A percentile compares a stretch with the other conserved stretches of the same genome.
Evolutionary conservation across 768 basidiomycete genomes (phyloP).

Genomic region (Suillus americanus): DNA sequence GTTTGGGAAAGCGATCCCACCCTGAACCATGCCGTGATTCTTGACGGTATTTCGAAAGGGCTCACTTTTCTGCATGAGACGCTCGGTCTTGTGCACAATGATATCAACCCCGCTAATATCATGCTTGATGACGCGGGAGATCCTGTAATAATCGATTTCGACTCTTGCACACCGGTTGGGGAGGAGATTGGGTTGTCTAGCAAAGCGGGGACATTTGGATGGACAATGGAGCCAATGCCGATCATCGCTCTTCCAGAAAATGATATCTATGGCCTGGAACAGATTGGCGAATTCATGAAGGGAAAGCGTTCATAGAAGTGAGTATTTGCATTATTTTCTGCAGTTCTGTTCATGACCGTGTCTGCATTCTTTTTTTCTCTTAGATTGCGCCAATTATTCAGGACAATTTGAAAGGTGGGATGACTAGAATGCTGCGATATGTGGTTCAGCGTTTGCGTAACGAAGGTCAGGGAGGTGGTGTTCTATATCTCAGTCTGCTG

Average conservation of each 20-base stretch:
- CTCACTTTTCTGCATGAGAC: constrained; percentile 23
- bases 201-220: background rate
- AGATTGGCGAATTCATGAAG: background rate
- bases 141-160: constrained; percentile 27
- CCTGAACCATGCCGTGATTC: background rate
- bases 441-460: background rate
- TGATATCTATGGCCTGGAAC: background rate
- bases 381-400: background rate
- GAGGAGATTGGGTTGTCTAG: background rate
- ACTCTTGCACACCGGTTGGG: constrained; percentile 7
- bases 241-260: background rate
- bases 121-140: constrained; percentile 21
- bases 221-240: background rate
- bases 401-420: background rate
- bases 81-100: constrained; percentile 27
- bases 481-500: background rate
- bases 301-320: background rate
- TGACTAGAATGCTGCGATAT: background rate
- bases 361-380: background rate
- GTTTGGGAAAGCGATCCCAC: background rate
- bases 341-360: background rate
- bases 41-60: constrained; percentile 17
- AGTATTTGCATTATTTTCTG: background rate
- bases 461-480: background rate
- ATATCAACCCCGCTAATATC: constrained; percentile 27